Evolutionary conservation across 2,329 filamentous ascomycete genomes (phyloP), one percentile per base, ranked within the genome.

Genomic region (Talaromyces sp.): DNA sequence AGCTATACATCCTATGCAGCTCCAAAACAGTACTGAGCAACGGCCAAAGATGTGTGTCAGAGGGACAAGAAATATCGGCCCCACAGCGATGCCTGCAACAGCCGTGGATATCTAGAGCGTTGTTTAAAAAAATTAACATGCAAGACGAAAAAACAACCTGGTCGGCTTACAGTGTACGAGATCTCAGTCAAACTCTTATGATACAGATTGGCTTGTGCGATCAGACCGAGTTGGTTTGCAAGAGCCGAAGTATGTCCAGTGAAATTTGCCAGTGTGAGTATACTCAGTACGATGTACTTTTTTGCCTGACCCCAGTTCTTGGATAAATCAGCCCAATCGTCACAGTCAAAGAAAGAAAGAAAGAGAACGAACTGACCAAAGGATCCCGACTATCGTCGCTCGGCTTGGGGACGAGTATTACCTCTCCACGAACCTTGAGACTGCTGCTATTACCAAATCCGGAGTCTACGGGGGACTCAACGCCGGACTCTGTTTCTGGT

Each of bases 141-240:
- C 36, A 17, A n/a, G 13, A 39, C 15, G 7, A 39, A n/a, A n/a
- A 8, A 9, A 4, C n/a, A 39, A 10, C 15, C 49, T 27, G 36
- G n/a, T 36, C 10, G 13, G 25, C 55, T 22, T 58, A 67, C 64
- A 17, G 60, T 60, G 49, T 67, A 62, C 3, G 64, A 59, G 22
- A 67, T 59, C 22, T 65, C 59, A 57, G 63, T 55, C 19, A 62
- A 52, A 8, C 56, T 64, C 55, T 63, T 67, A 10, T 64, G 60
- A 36, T 68, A 68, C n/a, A 64, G 19, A 22, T 57, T 36, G 5
- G 63, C 66, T 49, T 68, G 66, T 39, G 60, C 25, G 19, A 62
- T 49, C 47, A 65, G 57, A 5, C 58, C 58, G 32, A 61, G 58
- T 51, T 63, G 61, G 32, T 63, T 63, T 10, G 55, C 61, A 13